These are phyloP conservation scores for Oligophagozyma castellii DNA, from an alignment of 1,139 yeast genomes.

Conservation along the genomic window DNA sequence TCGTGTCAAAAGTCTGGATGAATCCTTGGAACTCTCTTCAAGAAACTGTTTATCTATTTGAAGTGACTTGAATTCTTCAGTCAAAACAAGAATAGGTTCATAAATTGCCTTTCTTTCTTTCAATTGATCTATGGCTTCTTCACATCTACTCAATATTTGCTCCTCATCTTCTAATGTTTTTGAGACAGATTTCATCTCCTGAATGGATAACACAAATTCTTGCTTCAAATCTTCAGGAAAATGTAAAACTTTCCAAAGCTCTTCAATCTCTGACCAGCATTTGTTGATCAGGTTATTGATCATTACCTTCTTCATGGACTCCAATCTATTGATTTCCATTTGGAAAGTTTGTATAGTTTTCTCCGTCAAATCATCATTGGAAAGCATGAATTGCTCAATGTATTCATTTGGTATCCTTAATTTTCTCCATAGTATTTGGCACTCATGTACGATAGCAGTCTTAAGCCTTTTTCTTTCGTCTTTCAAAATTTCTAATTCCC, in stretches of 20 bases:
- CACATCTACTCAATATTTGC: constrained; percentile 40
- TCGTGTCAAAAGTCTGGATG: constrained; percentile 62
- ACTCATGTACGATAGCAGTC: constrained; percentile 20
- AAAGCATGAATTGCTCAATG: constrained; percentile 27
- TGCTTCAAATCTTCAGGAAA: constrained; percentile 36
- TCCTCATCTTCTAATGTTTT: constrained; percentile 38
- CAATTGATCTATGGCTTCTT: constrained; percentile 41
- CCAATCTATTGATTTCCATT: constrained; percentile 43
- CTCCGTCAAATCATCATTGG: constrained; percentile 26
- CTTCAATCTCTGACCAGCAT: constrained; percentile 42
- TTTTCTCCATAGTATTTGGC: constrained; percentile 37
- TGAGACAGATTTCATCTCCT: constrained; percentile 17
- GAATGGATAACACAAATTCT: constrained; percentile 25
- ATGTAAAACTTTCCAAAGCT: constrained; percentile 49
- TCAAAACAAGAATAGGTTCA: constrained; percentile 40
- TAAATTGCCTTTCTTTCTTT: constrained; percentile 37
- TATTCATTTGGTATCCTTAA: constrained; percentile 32
- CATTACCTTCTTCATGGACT: constrained; percentile 44
- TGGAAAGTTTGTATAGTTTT: constrained; percentile 24
- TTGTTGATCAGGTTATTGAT: constrained; percentile 57
- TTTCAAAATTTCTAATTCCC: constrained; percentile 12
- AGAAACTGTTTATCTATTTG: constrained; percentile 49
- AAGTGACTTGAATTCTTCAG: constrained; percentile 42
- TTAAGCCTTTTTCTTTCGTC: constrained; percentile 15
- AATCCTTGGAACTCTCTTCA: constrained; percentile 60